Percentiles rank a stretch among this genome's conserved stretches.
Evolutionary conservation across 1,139 yeast species (phyloP).

Genomic region (Debaryomyces singareniensis): DNA sequence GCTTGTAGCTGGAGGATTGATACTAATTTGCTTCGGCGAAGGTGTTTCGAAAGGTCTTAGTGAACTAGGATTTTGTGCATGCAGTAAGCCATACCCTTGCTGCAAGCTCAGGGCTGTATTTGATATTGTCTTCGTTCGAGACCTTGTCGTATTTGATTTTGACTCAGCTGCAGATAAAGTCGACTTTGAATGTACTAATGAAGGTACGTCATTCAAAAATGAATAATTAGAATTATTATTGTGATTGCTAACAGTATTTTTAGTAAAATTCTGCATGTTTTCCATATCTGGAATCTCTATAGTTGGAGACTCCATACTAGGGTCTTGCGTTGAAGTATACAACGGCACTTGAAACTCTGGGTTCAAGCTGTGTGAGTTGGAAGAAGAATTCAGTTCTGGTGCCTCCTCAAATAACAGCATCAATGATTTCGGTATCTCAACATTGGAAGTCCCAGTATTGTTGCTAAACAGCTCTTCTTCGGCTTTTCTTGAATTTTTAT

Average conservation of each 20-base stretch:
- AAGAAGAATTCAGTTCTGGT: conserved; percentile 10
- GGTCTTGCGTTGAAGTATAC: conserved; percentile 4
- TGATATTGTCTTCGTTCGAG: conserved; percentile 35
- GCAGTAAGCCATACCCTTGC: conserved; percentile 6
- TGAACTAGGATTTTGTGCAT: conserved; percentile 23
- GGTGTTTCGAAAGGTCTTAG: conserved; percentile 30
- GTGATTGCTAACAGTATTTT: conserved; percentile 18
- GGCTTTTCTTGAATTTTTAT: conserved; percentile 10
- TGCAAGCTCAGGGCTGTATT: conserved; percentile 20
- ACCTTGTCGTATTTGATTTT: conserved; percentile 21
- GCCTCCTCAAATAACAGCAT: conserved; percentile 59
- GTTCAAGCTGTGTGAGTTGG: conserved; percentile 8
- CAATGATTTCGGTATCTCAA: conserved; percentile 66
- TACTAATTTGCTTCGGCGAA: conserved; percentile 30
- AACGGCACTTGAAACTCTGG: background rate
- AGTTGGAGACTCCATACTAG: conserved; percentile 35
- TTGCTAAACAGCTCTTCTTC: conserved; percentile 3
- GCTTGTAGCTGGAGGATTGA: conserved; percentile 12
- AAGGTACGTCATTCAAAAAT: conserved; percentile 42
- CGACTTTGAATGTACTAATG: conserved; percentile 44
- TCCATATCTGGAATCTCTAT: conserved; percentile 45
- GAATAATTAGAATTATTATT: background rate
- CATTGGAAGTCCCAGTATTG: conserved; percentile 6
- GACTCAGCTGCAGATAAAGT: conserved; percentile 40
- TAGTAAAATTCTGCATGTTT: conserved; percentile 8